Evolutionary conservation across 441 rosid species (phyloP).

Genomic region (Pelargonium myrrhifolium): DNA sequence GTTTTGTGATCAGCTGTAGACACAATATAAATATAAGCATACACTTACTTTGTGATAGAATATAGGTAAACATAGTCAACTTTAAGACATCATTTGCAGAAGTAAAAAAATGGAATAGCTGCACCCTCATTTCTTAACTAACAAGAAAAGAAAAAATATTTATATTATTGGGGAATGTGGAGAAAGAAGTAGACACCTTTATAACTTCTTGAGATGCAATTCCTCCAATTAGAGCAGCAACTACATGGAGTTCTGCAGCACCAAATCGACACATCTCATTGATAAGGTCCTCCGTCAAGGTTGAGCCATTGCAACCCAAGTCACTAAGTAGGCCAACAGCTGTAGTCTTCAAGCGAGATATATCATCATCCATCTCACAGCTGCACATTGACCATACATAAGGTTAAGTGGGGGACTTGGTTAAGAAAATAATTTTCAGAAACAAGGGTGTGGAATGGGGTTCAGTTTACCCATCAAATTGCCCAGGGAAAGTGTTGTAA

Average conservation of each 20-base stretch:
- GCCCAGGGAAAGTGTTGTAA: conserved; percentile 80
- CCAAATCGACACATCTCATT: conserved; percentile 90
- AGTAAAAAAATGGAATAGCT: background rate
- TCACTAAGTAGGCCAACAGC: conserved; percentile 64
- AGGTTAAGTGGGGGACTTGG: conserved; percentile 1
- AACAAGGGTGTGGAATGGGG: background rate
- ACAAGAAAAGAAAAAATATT: conserved; percentile 1
- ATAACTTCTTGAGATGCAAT: conserved; percentile 90
- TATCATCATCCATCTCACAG: conserved; percentile 70
- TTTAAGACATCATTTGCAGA: background rate
- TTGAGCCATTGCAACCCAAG: conserved; percentile 68
- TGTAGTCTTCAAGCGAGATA: conserved; percentile 55
- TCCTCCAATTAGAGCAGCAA: conserved; percentile 86
- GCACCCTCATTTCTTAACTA: background rate
- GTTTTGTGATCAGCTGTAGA: conserved; percentile 75
- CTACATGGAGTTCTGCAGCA: conserved; percentile 89
- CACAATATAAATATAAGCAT: background rate
- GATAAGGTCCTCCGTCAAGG: conserved; percentile 73
- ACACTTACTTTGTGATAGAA: background rate
- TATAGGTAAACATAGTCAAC: background rate
- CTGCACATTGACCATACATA: conserved; percentile 16
- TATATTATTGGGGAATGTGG: background rate
- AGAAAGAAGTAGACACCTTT: conserved; percentile 45
- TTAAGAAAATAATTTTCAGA: background rate
- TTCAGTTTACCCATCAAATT: conserved; percentile 66